Percentiles rank a stretch among this genome's conserved stretches.
Conservation (phyloP, 2,329 filamentous ascomycete species). For the Aspergillus tubingensis region DNA sequence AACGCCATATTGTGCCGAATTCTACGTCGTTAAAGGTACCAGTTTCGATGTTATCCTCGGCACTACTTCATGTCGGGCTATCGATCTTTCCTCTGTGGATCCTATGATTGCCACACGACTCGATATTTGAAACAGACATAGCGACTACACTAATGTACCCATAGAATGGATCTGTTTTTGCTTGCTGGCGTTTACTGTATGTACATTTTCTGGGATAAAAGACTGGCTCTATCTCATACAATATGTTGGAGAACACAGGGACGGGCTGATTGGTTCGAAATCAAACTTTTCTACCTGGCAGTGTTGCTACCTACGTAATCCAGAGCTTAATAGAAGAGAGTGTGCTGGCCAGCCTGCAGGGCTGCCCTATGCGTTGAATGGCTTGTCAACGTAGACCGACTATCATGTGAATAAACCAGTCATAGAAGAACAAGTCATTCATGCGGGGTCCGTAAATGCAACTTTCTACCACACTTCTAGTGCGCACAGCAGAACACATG, state of each 20-base stretch:
- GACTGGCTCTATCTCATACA: too few relatives aligned
- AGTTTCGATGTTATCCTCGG: constrained; percentile 6
- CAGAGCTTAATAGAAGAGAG: background rate
- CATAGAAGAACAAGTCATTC: background rate
- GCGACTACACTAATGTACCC: background rate
- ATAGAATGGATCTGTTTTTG: background rate
- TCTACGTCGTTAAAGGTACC: background rate
- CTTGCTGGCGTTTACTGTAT: too few relatives aligned
- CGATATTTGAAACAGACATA: background rate
- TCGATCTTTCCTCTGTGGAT: background rate
- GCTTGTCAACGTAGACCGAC: too few relatives aligned
- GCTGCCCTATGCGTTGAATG: background rate
- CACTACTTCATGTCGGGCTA: background rate
- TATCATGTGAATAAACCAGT: background rate
- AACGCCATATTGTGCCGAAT: background rate
- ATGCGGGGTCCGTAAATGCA: background rate
- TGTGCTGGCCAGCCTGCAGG: background rate
- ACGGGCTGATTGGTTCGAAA: too few relatives aligned
- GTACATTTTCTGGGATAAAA: too few relatives aligned
- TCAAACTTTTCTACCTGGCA: too few relatives aligned
- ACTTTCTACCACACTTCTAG: background rate
- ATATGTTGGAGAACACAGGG: too few relatives aligned
- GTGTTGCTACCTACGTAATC: too few relatives aligned
- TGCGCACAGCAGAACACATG: background rate
- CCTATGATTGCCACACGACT: background rate